Evolutionary conservation across 2,329 filamentous ascomycete species (phyloP).

Genomic region (Aspergillus costaricaensis): DNA sequence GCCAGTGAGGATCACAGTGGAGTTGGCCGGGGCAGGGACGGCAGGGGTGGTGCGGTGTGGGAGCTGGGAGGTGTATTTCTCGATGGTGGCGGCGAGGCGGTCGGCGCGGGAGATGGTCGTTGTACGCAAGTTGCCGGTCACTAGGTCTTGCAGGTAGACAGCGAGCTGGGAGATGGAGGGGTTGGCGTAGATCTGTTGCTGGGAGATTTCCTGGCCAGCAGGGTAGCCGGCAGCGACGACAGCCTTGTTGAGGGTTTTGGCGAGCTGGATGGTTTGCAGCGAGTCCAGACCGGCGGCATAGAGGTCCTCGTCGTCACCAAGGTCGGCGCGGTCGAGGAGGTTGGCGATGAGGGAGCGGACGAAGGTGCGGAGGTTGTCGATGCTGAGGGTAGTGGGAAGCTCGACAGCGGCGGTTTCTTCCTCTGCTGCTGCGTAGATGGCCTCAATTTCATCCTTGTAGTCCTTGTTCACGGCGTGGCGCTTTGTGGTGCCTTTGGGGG

Average conservation of each 20-base stretch:
- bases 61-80: constrained; percentile 6
- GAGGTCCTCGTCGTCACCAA: constrained; percentile 21
- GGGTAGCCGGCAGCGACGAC: background rate
- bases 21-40: background rate
- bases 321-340: constrained; percentile 13
- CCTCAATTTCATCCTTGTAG: constrained; percentile 52
- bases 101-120: constrained; percentile 3
- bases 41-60: background rate
- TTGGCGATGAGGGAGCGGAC: constrained; percentile 14
- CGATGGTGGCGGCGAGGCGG: constrained; percentile 2
- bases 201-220: background rate
- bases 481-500: constrained; percentile 51
- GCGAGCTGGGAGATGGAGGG: constrained; percentile 3
- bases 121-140: background rate
- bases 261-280: constrained; percentile 28
- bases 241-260: constrained; percentile 14
- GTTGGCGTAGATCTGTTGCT: constrained; percentile 13
- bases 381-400: constrained; percentile 7
- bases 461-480: constrained; percentile 42
- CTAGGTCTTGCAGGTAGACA: background rate
- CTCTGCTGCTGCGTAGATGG: constrained; percentile 40
- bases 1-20: constrained; percentile 45
- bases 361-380: constrained; percentile 13
- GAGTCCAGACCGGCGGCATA: constrained; percentile 31
- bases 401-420: background rate